Evolutionary conservation across 2,329 filamentous ascomycete species (phyloP), one percentile per base, ranked within the genome.

Genomic region (Amauroascus niger): DNA sequence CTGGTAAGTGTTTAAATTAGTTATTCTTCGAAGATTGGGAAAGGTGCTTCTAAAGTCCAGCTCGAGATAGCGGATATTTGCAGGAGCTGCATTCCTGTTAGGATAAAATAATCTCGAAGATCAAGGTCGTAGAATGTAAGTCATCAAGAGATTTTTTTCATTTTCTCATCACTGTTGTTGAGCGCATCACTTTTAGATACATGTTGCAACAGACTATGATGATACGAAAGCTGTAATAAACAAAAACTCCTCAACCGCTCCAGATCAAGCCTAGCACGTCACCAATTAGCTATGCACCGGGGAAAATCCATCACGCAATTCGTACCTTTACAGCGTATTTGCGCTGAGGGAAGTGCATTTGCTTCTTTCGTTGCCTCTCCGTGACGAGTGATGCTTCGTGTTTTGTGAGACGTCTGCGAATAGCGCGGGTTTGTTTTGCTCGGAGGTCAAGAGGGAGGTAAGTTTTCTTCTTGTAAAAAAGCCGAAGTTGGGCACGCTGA

Each of bases 381-480:
- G 94, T 86, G 69, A 83, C 79, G 74, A 84, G 81, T 67, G 82
- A 80, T 68, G 86, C 84, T 78, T 98, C 91, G 81, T 94, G 82
- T 75, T 88, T 85, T 71, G 86, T 91, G 78, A 98, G 81, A 72
- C 88, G 83, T 80, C 94, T 88, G 72, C 93, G 89, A 79, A 97
- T 94, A 73, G 90, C 93, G 70, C 93, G 90, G 73, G 93, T 98
- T 81, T 93, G 84, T 87, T 97, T 97, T 73, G 89, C 77, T 77
- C 93, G 88, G 80, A 98, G 90, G 76, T 98, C 94, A 74, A 98
- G 88, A 63, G 93, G 93, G 62, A 89, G 79, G 83, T 96, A 96
- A 83, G 96, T 97, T 88, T 97, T 97, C 85, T 86, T 87, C 83
- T 95, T 94, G 85, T 98, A 98, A 87, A 97, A 97, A 65, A 97